phyloP scores from a whole-genome alignment of 495 filamentous ascomycete species.

The Podospora anserina region DNA sequence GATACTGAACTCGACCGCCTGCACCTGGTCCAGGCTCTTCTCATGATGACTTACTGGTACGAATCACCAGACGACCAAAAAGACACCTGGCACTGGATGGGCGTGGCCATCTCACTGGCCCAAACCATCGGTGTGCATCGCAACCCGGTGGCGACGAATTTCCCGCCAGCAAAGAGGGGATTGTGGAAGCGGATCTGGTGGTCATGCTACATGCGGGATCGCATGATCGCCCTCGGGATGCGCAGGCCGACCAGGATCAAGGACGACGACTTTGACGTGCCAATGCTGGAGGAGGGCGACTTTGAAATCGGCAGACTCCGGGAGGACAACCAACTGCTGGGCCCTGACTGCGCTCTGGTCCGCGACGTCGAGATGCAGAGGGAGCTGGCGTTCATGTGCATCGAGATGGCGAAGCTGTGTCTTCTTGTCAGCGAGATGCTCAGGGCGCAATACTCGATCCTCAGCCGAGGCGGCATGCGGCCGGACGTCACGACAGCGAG shows the following conservation, averaged over 20 bases:
- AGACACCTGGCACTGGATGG: constrained; percentile 92
- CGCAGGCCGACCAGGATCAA: constrained; percentile 84
- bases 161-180: constrained; percentile 65
- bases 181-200: constrained; percentile 94
- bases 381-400: constrained; percentile 78
- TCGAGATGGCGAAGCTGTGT: constrained; percentile 87
- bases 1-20: constrained; percentile 82
- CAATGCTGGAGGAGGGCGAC: constrained; percentile 77
- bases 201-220: constrained; percentile 89
- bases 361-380: constrained; percentile 63
- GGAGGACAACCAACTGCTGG: constrained; percentile 61
- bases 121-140: constrained; percentile 82
- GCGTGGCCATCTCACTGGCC: constrained; percentile 75
- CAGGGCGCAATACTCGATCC: constrained; percentile 81
- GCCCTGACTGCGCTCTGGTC: constrained; percentile 61
- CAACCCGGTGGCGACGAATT: constrained; percentile 67
- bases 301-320: constrained; percentile 72
- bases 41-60: constrained; percentile 90
- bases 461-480: constrained; percentile 70
- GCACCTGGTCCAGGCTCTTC: constrained; percentile 73
- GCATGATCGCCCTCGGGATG: constrained; percentile 85
- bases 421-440: constrained; percentile 80
- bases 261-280: constrained; percentile 84
- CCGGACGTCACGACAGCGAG: constrained; percentile 68
- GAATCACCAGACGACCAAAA: constrained; percentile 87